Base-by-base conservation (phyloP, 2,329 filamentous ascomycete genomes). In the Alternaria sp. region DNA sequence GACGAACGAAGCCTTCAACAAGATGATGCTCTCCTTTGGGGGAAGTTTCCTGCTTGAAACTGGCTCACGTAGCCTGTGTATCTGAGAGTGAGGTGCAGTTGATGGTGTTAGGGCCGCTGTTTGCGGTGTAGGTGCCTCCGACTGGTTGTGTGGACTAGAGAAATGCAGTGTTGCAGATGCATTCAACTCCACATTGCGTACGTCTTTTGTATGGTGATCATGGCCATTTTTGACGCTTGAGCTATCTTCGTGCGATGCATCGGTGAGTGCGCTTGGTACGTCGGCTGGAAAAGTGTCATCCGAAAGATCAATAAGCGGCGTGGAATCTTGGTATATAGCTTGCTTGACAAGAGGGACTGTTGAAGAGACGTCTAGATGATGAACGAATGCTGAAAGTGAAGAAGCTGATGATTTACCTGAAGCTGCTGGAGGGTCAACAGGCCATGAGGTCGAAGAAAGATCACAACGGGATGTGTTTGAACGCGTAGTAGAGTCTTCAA, bases 1-100 rank as follows among this genome's bases (percentile, higher is more conserved):
- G 21, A 99, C 83, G 54, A 87, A 89, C 4, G 93, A 95, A 3
- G 89, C 88, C 71, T 89, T 88, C 2, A 91, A 81, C 8, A 98
- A 78, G 50, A 97, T 88, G 29, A 90, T 88, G 70, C 93, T 84
- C 76, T 97, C 93, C 14, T 83, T 82, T 4, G 84, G 90, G 2
- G 91, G 84, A 13, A 90, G 81, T 56, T 84, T 81, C 52, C 90
- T 84, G 9, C 80, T 83, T 24, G 86, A 87, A 3, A 77, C 61
- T 2, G 85, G 85, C 61, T 82, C 81, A 42, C 73, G 77, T 34
- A 82, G 70, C 41, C 72, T 66, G 39, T 71, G 75, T 29, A 76
- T 70, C 33, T 73, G 71, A 33, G 71, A 58, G 33, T 63, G 60
- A 5, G 68, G 56, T 23, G 59, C 54, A 5, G 48, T 52, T 9